Evolutionary conservation across 805 yeast species (phyloP).

Genomic region (Candida silvatica): DNA sequence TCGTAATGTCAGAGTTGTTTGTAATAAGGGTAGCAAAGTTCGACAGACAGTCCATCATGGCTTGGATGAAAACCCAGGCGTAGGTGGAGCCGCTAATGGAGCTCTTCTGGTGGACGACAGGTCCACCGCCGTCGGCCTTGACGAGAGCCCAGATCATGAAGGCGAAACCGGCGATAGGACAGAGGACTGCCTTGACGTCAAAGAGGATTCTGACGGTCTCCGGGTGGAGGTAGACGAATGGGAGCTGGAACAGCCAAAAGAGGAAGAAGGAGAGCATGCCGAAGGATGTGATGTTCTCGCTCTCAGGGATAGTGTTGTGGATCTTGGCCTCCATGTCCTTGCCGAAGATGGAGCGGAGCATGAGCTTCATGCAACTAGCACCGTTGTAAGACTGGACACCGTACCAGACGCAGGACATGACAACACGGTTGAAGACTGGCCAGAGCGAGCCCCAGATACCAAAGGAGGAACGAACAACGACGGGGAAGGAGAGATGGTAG

Average conservation of each 20-base stretch:
- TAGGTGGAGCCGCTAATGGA: conserved; percentile 48
- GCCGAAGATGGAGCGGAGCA: conserved; percentile 73
- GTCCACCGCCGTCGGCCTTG: conserved; percentile 75
- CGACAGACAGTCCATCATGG: conserved; percentile 73
- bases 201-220: conserved; percentile 78
- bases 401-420: conserved; percentile 74
- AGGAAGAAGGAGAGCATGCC: conserved; percentile 69
- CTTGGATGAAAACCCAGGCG: conserved; percentile 76
- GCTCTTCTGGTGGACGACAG: conserved; percentile 49
- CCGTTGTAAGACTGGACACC: conserved; percentile 83
- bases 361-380: conserved; percentile 73
- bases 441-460: conserved; percentile 82
- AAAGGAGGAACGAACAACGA: conserved; percentile 70
- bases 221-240: conserved; percentile 75
- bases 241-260: conserved; percentile 74
- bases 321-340: conserved; percentile 51
- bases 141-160: conserved; percentile 79
- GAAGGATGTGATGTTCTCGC: conserved; percentile 48
- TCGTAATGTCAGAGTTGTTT: conserved; percentile 84
- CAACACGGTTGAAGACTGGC: conserved; percentile 86
- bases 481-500: conserved; percentile 82
- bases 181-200: conserved; percentile 68
- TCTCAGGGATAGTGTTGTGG: conserved; percentile 45
- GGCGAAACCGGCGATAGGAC: conserved; percentile 78
- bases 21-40: conserved; percentile 82